Percentiles rank a stretch among this genome's conserved stretches.
Evolutionary conservation across 306 rosid species (phyloP).

Genomic region (Erythrophleum fordii): DNA sequence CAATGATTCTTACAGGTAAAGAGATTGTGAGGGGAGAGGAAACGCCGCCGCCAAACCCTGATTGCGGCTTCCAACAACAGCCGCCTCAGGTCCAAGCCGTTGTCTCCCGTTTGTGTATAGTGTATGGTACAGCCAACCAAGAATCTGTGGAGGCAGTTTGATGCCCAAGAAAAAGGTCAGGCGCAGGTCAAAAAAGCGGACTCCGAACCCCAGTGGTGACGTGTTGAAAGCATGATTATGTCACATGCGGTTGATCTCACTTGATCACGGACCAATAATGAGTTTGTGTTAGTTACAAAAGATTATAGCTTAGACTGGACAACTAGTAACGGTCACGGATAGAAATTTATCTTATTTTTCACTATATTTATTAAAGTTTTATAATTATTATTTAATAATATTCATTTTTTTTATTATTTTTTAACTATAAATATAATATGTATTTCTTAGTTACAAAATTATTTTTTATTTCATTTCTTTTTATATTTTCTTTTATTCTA

Average conservation of each 20-base stretch:
- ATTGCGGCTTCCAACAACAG: slow-evolving; percentile 23
- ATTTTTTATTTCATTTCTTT: too few species aligned
- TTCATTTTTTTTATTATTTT: too few species aligned
- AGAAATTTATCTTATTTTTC: too few species aligned
- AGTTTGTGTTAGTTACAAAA: too few species aligned
- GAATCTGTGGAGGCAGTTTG: not conserved
- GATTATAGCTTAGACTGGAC: too few species aligned
- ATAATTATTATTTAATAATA: too few species aligned
- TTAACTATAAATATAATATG: too few species aligned
- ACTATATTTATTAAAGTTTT: too few species aligned
- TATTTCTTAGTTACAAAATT: too few species aligned
- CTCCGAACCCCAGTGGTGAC: not conserved
- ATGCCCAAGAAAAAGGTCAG: slow-evolving; percentile 7
- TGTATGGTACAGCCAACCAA: not conserved
- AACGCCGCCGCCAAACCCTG: slow-evolving; percentile 41
- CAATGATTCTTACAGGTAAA: slow-evolving; percentile 10
- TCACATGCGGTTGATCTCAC: not conserved
- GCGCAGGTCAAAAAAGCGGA: slow-evolving; percentile 9
- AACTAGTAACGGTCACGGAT: too few species aligned
- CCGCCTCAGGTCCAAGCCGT: slow-evolving; percentile 30
- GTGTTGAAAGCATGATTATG: not conserved
- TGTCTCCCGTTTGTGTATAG: not conserved
- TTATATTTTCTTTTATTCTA: too few species aligned
- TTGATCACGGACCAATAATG: not conserved
- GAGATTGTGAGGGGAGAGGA: not conserved